Conservation (phyloP, 2,329 filamentous ascomycete species). For the Botryosphaeria dothidea region DNA sequence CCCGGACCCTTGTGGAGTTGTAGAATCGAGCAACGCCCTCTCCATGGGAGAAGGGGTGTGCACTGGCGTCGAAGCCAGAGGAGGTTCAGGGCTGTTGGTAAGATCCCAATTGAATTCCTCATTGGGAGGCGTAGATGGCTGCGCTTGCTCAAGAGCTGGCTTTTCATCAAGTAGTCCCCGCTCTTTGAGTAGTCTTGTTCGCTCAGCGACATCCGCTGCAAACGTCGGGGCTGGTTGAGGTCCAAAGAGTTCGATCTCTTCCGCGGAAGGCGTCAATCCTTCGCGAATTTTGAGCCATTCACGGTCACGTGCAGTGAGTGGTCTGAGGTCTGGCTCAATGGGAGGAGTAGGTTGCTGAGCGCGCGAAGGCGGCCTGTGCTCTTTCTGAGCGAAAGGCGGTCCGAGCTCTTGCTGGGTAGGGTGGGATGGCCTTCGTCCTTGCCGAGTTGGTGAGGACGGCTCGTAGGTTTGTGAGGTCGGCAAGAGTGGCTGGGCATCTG, state of each 20-base stretch:
- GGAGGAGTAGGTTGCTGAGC: neutral
- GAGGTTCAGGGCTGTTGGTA: constrained; percentile 28
- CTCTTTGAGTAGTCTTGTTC: neutral
- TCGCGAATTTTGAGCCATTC: no score
- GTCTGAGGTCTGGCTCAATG: neutral
- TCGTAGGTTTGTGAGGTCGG: no score
- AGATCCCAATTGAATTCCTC: constrained; percentile 33
- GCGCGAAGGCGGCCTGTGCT: neutral
- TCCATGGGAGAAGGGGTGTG: constrained; percentile 53
- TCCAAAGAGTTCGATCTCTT: no score
- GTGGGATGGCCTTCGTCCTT: no score
- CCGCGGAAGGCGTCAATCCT: no score
- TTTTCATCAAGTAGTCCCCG: neutral
- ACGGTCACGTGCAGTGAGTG: neutral
- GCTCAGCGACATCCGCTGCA: no score
- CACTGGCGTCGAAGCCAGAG: constrained; percentile 31
- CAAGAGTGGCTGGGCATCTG: no score
- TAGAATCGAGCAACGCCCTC: no score
- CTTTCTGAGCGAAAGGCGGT: neutral
- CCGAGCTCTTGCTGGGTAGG: neutral
- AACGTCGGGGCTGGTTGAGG: no score
- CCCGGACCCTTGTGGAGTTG: no score
- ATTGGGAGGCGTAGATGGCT: neutral
- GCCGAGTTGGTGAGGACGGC: no score
- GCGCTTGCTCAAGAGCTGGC: neutral